A percentile compares a stretch with the other conserved stretches of the same genome.
Conservation (phyloP, 106 monocot species). For the Platanthera guangdongensis region DNA sequence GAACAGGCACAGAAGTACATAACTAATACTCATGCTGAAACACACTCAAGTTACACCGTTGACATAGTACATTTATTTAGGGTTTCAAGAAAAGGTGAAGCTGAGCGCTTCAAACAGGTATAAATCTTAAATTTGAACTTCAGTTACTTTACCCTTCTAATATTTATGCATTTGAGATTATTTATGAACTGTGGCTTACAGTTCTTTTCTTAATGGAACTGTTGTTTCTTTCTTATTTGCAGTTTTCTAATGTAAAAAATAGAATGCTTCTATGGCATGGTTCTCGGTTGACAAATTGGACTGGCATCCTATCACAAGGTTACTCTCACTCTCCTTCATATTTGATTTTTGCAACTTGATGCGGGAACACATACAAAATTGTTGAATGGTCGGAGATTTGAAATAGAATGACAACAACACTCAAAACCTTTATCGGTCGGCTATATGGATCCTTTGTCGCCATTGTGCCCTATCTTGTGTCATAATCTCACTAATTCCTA, state of each 20-base stretch:
- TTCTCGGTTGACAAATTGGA: conserved; percentile 91
- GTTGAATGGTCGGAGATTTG: no score
- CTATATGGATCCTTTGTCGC: no score
- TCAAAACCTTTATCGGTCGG: no score
- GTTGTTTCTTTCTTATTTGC: conserved; percentile 19
- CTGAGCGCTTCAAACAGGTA: conserved; percentile 65
- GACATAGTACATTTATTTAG: conserved; percentile 64
- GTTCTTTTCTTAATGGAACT: neutral
- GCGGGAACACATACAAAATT: no score
- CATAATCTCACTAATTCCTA: no score
- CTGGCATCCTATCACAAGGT: conserved; percentile 97
- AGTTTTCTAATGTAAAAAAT: conserved; percentile 68
- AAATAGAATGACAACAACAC: no score
- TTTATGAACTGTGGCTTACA: neutral
- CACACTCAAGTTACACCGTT: conserved; percentile 69
- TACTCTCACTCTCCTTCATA: neutral
- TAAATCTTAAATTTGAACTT: neutral
- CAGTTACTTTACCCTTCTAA: neutral
- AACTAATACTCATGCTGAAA: conserved; percentile 82
- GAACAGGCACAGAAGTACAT: conserved; percentile 68
- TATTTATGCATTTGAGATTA: neutral
- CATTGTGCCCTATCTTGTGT: no score
- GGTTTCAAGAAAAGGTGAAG: conserved; percentile 58
- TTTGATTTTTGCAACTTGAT: neutral
- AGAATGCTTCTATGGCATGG: conserved; percentile 99